These are phyloP conservation scores for Daldinia loculata DNA, from an alignment of 495 filamentous ascomycete genomes.

Conservation along the genomic window DNA sequence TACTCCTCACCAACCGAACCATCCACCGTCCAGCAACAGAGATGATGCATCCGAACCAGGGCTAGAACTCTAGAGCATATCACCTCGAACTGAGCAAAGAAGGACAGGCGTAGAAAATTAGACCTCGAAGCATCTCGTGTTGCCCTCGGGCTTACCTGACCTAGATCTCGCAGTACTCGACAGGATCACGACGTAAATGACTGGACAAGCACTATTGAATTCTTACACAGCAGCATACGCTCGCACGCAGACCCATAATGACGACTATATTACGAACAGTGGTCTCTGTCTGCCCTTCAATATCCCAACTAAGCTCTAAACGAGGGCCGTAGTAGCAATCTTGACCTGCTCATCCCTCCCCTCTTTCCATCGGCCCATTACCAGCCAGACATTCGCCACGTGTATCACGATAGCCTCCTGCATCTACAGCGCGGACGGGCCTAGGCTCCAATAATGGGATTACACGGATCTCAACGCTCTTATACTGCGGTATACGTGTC, in stretches of 20 bases:
- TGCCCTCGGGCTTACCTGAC: slow-evolving; percentile 1
- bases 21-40: slow-evolving; percentile 8
- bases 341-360: not conserved
- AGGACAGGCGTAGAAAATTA: slow-evolving; percentile 5
- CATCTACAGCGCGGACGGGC: not conserved
- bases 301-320: not conserved
- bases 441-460: not conserved
- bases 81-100: slow-evolving; percentile 7
- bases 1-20: slow-evolving; percentile 15
- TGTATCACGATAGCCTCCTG: slow-evolving; percentile 7
- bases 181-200: not conserved
- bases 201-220: not conserved
- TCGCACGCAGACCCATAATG: slow-evolving; percentile 14
- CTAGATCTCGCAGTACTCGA: slow-evolving; percentile 4
- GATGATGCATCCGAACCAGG: slow-evolving; percentile 7
- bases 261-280: slow-evolving; percentile 11
- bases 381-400: not conserved
- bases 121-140: not conserved
- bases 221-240: slow-evolving; percentile 15
- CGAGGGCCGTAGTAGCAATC: not conserved
- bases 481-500: slow-evolving; percentile 13
- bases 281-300: not conserved
- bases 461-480: not conserved
- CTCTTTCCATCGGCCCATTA: not conserved
- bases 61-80: slow-evolving; percentile 23